A percentile compares a stretch with the other conserved stretches of the same genome.
Evolutionary conservation across 805 yeast species (phyloP).

Genomic region (fission yeast (Schizosaccharomyces pombe)): DNA sequence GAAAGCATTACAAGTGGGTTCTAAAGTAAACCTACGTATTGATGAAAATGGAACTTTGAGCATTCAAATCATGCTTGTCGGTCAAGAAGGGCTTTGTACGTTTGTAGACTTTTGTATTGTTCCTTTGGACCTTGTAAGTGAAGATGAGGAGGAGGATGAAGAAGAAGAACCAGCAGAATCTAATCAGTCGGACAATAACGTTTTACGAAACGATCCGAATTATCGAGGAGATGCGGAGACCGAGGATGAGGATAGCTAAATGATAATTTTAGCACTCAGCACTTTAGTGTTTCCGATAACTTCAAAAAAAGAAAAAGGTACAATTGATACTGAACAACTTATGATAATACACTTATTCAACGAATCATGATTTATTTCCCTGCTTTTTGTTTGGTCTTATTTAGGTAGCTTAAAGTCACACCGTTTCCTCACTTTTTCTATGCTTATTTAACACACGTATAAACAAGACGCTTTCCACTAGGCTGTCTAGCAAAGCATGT

Average conservation of each 20-base stretch:
- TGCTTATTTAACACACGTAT: no score
- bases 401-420: no score
- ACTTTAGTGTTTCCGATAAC: no score
- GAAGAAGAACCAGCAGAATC: neutral
- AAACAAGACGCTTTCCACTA: no score
- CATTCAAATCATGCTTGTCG: slow-evolving; percentile 2
- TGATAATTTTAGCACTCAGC: no score
- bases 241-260: neutral
- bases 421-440: no score
- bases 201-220: neutral
- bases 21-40: neutral
- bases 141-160: neutral
- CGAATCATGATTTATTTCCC: no score
- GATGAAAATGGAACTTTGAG: slow-evolving; percentile 3
- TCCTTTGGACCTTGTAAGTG: neutral
- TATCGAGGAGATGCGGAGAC: neutral
- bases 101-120: slow-evolving; percentile 4
- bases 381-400: no score
- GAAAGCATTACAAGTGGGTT: neutral
- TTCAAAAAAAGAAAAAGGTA: no score
- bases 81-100: neutral
- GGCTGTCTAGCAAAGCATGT: no score
- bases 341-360: no score
- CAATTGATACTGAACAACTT: no score
- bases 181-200: neutral